These are phyloP conservation scores for Thielaviopsis musarum DNA, from an alignment of 2,329 filamentous ascomycete genomes.

Conservation along the genomic window DNA sequence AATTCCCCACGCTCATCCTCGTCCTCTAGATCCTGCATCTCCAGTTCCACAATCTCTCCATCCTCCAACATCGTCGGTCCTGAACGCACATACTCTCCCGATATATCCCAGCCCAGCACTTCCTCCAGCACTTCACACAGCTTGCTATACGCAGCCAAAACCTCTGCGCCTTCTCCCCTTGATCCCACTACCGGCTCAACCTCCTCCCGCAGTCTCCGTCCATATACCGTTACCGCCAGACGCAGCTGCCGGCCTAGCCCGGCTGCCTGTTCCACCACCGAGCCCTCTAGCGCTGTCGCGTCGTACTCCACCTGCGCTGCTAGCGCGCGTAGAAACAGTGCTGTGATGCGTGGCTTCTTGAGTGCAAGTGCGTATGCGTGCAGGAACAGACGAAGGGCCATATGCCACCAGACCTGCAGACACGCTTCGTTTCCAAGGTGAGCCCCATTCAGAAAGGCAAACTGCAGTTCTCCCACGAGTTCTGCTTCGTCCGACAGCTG, in stretches of 20 bases:
- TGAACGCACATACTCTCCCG: constrained; percentile 29
- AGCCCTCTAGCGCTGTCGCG: constrained; percentile 29
- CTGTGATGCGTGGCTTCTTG: constrained; percentile 27
- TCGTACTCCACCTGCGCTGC: constrained; percentile 39
- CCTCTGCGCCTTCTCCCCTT: constrained; percentile 25
- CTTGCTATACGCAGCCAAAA: constrained; percentile 31
- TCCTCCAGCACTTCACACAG: constrained; percentile 29
- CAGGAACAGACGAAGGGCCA: constrained; percentile 33
- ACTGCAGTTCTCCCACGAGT: constrained; percentile 42
- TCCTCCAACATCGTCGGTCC: constrained; percentile 36
- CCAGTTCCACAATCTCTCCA: constrained; percentile 31
- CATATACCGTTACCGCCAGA: constrained; percentile 35
- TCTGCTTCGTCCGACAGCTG: constrained; percentile 20
- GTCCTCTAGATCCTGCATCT: constrained; percentile 32
- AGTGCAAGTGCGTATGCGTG: constrained; percentile 30
- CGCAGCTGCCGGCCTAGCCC: constrained; percentile 23
- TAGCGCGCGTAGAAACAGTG: constrained; percentile 31
- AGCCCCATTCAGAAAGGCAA: constrained; percentile 40
- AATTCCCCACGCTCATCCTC: constrained; percentile 39
- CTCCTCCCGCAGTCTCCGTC: constrained; percentile 32
- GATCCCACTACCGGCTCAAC: constrained; percentile 22
- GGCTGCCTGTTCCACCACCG: constrained; percentile 24
- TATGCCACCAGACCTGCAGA: constrained; percentile 45
- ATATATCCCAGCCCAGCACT: constrained; percentile 36
- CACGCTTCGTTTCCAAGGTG: constrained; percentile 42